A percentile compares a stretch with the other conserved stretches of the same genome.
Evolutionary conservation across 345 rosid genomes (phyloP).

Genomic region (Tarenaya hassleriana): DNA sequence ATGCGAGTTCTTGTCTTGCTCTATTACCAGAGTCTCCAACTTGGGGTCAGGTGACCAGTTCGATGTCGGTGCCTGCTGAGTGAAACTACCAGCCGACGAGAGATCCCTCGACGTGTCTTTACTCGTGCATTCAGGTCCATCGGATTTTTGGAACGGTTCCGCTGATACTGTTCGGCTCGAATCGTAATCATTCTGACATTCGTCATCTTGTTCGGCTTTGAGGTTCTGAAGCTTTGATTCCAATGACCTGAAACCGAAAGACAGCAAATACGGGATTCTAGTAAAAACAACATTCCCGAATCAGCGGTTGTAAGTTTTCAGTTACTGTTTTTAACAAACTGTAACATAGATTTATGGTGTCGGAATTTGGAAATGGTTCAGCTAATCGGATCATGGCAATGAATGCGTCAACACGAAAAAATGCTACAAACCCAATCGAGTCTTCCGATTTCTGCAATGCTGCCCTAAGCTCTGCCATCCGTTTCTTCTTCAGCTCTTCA

Average conservation of each 20-base stretch:
- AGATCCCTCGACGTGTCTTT: constrained; percentile 58
- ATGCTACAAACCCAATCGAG: constrained; percentile 66
- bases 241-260: constrained; percentile 45
- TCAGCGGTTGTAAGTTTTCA: too few species aligned
- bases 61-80: constrained; percentile 42
- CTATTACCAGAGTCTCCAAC: constrained; percentile 29
- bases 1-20: constrained; percentile 30
- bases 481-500: constrained; percentile 76
- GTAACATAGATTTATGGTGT: not conserved
- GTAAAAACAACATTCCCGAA: too few species aligned
- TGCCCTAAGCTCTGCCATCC: constrained; percentile 63
- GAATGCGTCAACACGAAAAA: constrained; percentile 5
- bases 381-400: not conserved
- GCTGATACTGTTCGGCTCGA: constrained; percentile 63
- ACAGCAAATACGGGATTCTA: not conserved
- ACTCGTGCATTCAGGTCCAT: constrained; percentile 51
- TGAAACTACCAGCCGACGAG: constrained; percentile 74
- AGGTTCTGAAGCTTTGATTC: constrained; percentile 68
- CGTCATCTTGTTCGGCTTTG: constrained; percentile 48
- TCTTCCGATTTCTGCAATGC: constrained; percentile 64
- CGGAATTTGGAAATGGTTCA: not conserved
- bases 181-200: constrained; percentile 36
- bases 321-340: too few species aligned
- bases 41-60: constrained; percentile 53
- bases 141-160: constrained; percentile 41